phyloP scores from a whole-genome alignment of 768 basidiomycete species.

The Agaricus sinodeliciosus region DNA sequence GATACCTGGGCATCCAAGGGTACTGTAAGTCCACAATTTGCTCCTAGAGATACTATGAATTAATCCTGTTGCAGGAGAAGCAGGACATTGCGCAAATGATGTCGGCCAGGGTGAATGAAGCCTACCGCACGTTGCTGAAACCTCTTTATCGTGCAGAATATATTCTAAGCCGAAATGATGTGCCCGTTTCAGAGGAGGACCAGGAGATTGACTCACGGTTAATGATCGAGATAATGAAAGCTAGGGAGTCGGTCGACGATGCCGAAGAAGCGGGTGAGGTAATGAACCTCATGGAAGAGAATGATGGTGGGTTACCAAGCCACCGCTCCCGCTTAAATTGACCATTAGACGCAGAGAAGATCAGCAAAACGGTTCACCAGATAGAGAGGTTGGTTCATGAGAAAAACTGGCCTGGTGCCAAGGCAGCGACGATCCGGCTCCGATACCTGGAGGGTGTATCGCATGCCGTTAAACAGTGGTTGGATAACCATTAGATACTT shows the following conservation, averaged over 20 bases:
- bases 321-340: background rate
- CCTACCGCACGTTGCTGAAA: slow-evolving; percentile 68
- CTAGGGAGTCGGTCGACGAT: slow-evolving; percentile 69
- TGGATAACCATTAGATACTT: slow-evolving; percentile 21
- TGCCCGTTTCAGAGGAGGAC: slow-evolving; percentile 60
- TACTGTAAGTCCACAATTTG: slow-evolving; percentile 33
- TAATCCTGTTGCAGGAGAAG: slow-evolving; percentile 33
- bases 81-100: slow-evolving; percentile 55
- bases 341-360: slow-evolving; percentile 37
- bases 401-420: slow-evolving; percentile 51
- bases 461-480: slow-evolving; percentile 39
- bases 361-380: slow-evolving; percentile 34
- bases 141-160: slow-evolving; percentile 79
- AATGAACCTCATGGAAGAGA: slow-evolving; percentile 42
- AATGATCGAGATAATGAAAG: slow-evolving; percentile 73
- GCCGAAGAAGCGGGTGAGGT: slow-evolving; percentile 45
- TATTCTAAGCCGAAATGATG: slow-evolving; percentile 59
- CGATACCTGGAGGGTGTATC: slow-evolving; percentile 67
- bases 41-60: slow-evolving; percentile 5
- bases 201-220: slow-evolving; percentile 64
- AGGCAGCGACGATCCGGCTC: slow-evolving; percentile 56
- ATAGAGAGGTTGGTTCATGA: slow-evolving; percentile 44
- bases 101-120: slow-evolving; percentile 76
- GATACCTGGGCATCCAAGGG: slow-evolving; percentile 75
- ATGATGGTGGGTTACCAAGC: slow-evolving; percentile 36